phyloP scores from a whole-genome alignment of 306 rosid species.

The Vachellia pachyceras region DNA sequence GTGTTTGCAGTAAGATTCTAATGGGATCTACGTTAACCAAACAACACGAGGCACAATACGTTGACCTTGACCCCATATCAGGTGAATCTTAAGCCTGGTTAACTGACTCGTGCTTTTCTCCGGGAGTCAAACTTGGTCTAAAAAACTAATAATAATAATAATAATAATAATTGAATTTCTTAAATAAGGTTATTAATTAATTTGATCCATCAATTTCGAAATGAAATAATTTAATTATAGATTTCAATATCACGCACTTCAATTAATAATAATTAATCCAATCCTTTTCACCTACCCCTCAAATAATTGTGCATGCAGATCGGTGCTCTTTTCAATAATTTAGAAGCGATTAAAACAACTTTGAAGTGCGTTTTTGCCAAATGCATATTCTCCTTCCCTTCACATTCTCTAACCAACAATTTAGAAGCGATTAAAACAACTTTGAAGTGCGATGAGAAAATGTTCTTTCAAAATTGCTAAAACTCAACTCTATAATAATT shows the following conservation, averaged over 20 bases:
- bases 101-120: neutral
- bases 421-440: neutral
- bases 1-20: neutral
- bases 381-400: neutral
- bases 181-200: neutral
- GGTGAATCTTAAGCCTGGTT: neutral
- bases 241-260: neutral
- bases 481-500: neutral
- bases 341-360: neutral
- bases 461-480: neutral
- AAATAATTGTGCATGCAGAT: neutral
- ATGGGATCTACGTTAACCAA: neutral
- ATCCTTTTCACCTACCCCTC: neutral
- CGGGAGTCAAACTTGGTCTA: neutral
- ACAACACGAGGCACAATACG: neutral
- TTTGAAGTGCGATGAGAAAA: neutral
- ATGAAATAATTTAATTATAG: neutral
- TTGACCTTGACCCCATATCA: neutral
- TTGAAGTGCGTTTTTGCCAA: neutral
- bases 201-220: too few relatives aligned
- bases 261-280: neutral
- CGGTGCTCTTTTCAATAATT: neutral
- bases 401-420: neutral
- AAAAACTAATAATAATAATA: too few relatives aligned
- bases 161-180: too few relatives aligned